phyloP scores from a whole-genome alignment of 2,329 filamentous ascomycete species.

The Amylocarpus encephaloides region DNA sequence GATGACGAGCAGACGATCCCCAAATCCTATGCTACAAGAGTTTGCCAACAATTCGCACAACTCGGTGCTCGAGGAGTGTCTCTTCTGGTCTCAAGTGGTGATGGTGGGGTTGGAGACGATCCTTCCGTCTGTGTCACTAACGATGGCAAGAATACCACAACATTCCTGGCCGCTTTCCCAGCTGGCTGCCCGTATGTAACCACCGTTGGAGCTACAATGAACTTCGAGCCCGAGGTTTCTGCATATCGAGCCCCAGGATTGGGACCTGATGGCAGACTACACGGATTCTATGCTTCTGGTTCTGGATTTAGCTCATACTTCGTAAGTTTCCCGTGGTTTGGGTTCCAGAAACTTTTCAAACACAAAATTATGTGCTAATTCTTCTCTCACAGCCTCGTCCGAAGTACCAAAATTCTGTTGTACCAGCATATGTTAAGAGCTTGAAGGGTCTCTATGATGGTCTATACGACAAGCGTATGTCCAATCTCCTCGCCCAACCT shows the following conservation, averaged over 20 bases:
- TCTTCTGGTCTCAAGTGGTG: conserved; percentile 45
- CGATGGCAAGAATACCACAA: conserved; percentile 48
- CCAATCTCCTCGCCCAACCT: neutral
- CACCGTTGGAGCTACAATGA: conserved; percentile 17
- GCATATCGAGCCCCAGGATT: conserved; percentile 29
- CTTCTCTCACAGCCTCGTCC: conserved; percentile 27
- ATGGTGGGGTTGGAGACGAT: conserved; percentile 40
- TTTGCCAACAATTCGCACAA: conserved; percentile 48
- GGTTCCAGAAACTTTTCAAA: too few species aligned
- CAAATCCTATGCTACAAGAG: conserved; percentile 42
- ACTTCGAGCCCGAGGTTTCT: conserved; percentile 20
- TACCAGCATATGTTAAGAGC: conserved; percentile 36
- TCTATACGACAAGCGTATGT: conserved; percentile 36
- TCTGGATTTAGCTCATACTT: conserved; percentile 50
- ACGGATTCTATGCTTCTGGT: conserved; percentile 35
- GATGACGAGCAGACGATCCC: conserved; percentile 53
- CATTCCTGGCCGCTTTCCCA: conserved; percentile 51
- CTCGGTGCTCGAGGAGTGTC: conserved; percentile 47
- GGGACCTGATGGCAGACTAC: conserved; percentile 31
- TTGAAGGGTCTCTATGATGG: conserved; percentile 40
- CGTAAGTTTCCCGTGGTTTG: neutral
- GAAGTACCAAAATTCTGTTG: conserved; percentile 39
- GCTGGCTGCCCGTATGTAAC: conserved; percentile 35
- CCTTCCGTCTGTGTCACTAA: conserved; percentile 41
- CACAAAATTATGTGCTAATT: too few species aligned